Conservation (phyloP, 768 basidiomycete genomes). For the Boletus barrowsii region DNA sequence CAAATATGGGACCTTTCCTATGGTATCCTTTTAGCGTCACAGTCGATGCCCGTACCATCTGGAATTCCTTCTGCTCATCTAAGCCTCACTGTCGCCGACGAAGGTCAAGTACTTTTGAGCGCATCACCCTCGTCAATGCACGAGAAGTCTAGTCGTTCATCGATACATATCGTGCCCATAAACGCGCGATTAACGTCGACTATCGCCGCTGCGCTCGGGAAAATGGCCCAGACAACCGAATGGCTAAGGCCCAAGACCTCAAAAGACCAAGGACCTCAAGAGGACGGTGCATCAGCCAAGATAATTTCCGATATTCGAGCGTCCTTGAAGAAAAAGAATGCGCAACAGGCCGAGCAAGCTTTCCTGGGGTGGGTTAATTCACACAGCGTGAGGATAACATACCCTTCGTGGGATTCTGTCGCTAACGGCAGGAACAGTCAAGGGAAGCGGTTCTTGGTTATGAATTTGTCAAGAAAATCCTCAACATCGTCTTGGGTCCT, state of each 20-base stretch:
- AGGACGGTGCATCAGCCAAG: conserved; percentile 24
- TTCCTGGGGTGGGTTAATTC: conserved; percentile 62
- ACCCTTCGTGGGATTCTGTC: neutral
- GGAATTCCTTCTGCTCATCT: conserved; percentile 32
- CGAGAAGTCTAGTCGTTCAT: conserved; percentile 38
- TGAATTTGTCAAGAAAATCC: conserved; percentile 57
- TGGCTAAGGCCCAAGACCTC: conserved; percentile 40
- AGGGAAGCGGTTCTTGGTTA: conserved; percentile 33
- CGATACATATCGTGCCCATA: conserved; percentile 59
- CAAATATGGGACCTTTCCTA: conserved; percentile 72
- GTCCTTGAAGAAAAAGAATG: conserved; percentile 42
- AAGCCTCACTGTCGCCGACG: conserved; percentile 33
- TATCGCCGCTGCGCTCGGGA: conserved; percentile 62
- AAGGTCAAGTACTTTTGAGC: conserved; percentile 52
- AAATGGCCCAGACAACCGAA: conserved; percentile 37
- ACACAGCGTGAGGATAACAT: conserved; percentile 23
- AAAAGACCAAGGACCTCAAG: conserved; percentile 6
- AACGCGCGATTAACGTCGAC: conserved; percentile 52
- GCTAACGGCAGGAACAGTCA: conserved; percentile 14
- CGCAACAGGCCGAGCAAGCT: conserved; percentile 51
- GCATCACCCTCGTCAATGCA: conserved; percentile 36
- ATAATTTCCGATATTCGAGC: conserved; percentile 38
- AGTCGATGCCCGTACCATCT: conserved; percentile 49
- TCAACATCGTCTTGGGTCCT: conserved; percentile 49
- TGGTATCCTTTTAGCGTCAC: conserved; percentile 56